Percentiles rank a stretch among this genome's conserved stretches.
Conservation (phyloP, 768 basidiomycete genomes). For the Suillus fuscotomentosus region DNA sequence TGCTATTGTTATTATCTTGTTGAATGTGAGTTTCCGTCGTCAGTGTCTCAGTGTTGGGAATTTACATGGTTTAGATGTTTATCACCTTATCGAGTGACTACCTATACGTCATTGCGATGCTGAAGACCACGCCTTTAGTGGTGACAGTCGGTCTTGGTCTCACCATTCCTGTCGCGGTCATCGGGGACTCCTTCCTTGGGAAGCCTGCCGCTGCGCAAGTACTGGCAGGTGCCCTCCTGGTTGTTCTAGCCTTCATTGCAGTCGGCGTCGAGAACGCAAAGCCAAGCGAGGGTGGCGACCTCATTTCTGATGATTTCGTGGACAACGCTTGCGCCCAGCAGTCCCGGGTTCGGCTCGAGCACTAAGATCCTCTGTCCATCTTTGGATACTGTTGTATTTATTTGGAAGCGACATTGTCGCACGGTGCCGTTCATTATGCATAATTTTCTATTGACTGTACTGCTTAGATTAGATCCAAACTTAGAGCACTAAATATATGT, state of each 20-base stretch:
- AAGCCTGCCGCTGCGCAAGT: constrained; percentile 58
- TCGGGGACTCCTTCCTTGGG: constrained; percentile 73
- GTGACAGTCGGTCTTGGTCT: constrained; percentile 91
- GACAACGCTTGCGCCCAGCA: constrained; percentile 7
- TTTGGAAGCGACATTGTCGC: not conserved
- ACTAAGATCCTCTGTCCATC: constrained; percentile 2
- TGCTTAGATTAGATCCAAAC: not conserved
- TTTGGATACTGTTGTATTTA: not conserved
- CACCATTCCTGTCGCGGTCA: constrained; percentile 88
- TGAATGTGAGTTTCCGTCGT: constrained; percentile 47
- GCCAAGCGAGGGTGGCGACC: constrained; percentile 33
- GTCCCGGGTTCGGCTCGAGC: constrained; percentile 9
- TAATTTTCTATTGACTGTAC: not conserved
- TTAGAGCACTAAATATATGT: not conserved
- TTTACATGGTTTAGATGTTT: constrained; percentile 54
- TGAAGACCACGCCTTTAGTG: constrained; percentile 93
- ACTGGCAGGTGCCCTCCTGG: constrained; percentile 71
- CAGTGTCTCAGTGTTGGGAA: not conserved
- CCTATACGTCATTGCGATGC: constrained; percentile 85
- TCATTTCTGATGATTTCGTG: constrained; percentile 5
- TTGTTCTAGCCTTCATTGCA: constrained; percentile 73
- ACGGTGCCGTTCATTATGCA: too few species aligned
- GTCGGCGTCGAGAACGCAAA: constrained; percentile 59
- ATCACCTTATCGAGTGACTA: constrained; percentile 87
- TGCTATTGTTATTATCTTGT: constrained; percentile 46